A percentile compares a stretch with the other conserved stretches of the same genome.
Conservation (phyloP, 352 stramenopile genomes). For the Pythium angustatum region DNA sequence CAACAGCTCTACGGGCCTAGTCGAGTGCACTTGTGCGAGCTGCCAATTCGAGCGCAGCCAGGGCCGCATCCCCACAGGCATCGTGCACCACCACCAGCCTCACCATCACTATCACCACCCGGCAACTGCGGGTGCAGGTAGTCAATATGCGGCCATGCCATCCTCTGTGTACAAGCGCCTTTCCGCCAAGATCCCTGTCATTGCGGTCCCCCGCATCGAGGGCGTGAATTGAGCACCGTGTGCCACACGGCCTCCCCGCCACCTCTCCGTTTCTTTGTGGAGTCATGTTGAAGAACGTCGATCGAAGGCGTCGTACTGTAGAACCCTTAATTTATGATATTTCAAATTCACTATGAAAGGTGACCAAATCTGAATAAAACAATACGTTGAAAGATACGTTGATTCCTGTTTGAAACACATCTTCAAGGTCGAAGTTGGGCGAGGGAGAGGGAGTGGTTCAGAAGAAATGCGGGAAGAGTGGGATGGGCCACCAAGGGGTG, state of each 20-base stretch:
- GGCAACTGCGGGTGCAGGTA: neutral
- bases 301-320: slow-evolving; percentile 14
- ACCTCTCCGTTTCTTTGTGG: neutral
- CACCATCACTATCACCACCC: neutral
- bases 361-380: slow-evolving; percentile 25
- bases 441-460: slow-evolving; percentile 9
- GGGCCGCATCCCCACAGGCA: neutral
- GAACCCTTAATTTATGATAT: slow-evolving; percentile 24
- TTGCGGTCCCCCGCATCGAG: slow-evolving; percentile 62
- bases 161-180: slow-evolving; percentile 16
- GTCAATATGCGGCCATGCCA: neutral
- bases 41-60: slow-evolving; percentile 13
- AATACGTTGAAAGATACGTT: too few relatives aligned
- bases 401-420: slow-evolving; percentile 24
- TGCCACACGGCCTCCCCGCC: neutral
- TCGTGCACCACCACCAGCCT: slow-evolving; percentile 1
- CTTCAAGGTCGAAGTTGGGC: slow-evolving; percentile 36
- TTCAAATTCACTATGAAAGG: neutral
- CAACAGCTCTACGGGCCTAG: slow-evolving; percentile 20
- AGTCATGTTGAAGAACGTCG: slow-evolving; percentile 15
- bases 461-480: neutral
- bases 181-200: slow-evolving; percentile 49
- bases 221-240: slow-evolving; percentile 49
- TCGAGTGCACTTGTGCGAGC: slow-evolving; percentile 21
- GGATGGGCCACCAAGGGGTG: slow-evolving; percentile 3